Evolutionary conservation across 2,329 filamentous ascomycete species (phyloP).

Genomic region (Endoconidiophora polonica): DNA sequence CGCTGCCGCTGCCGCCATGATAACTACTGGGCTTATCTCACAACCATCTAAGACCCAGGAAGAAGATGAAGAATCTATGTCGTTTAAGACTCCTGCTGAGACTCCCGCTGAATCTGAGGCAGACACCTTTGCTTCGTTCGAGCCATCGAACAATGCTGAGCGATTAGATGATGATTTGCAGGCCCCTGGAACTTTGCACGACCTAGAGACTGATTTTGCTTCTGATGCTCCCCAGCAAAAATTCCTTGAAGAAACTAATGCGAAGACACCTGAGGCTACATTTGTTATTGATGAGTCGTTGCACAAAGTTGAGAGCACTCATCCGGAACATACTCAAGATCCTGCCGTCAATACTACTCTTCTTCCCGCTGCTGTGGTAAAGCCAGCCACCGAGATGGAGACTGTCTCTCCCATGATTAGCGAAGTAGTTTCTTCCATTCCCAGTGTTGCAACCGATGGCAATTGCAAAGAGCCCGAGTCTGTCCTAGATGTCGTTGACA

Average conservation of each 20-base stretch:
- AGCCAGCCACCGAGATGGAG: too few relatives aligned
- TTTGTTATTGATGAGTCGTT: not conserved
- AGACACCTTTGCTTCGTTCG: not conserved
- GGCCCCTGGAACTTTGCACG: too few relatives aligned
- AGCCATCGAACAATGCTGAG: too few relatives aligned
- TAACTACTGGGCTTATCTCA: too few relatives aligned
- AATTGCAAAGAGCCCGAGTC: too few relatives aligned
- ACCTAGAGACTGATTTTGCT: not conserved
- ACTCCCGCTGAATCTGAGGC: not conserved
- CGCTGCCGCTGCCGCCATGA: not conserved
- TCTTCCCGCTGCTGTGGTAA: not conserved
- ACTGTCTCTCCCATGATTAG: too few relatives aligned
- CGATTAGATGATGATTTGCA: too few relatives aligned
- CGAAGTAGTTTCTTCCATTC: too few relatives aligned
- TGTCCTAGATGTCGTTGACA: too few relatives aligned
- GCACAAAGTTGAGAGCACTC: not conserved
- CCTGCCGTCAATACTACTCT: not conserved
- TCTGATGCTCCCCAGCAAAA: not conserved
- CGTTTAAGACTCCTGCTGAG: not conserved
- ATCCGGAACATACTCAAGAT: not conserved
- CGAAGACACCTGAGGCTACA: not conserved
- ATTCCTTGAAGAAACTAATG: not conserved
- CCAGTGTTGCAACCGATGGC: too few relatives aligned
- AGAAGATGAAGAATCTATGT: not conserved
- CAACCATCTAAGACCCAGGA: conserved; percentile 3